Evolutionary conservation across 768 basidiomycete species (phyloP).

Genomic region (Boletus rubroflammeus): DNA sequence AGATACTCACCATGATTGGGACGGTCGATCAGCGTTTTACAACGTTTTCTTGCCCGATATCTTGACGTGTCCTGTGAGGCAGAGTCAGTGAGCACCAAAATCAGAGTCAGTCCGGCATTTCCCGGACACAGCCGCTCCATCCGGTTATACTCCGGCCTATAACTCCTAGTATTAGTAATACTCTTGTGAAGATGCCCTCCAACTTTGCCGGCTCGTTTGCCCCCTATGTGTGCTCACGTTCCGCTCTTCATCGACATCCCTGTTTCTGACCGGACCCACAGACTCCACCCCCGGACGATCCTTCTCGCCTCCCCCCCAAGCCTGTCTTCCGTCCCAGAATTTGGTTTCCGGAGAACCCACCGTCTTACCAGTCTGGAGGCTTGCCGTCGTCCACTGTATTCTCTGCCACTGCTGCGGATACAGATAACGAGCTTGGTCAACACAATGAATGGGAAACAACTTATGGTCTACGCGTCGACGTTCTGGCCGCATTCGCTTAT

Average conservation of each 20-base stretch:
- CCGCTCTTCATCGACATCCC: not conserved
- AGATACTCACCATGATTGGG: constrained; percentile 37
- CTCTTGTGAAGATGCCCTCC: not conserved
- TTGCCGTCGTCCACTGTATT: constrained; percentile 50
- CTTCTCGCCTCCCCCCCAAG: constrained; percentile 21
- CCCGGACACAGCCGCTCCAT: constrained; percentile 37
- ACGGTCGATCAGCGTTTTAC: constrained; percentile 14
- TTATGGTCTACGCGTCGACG: constrained; percentile 62
- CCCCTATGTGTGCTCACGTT: constrained; percentile 46
- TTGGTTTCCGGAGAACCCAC: constrained; percentile 49
- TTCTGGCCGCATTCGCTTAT: constrained; percentile 63
- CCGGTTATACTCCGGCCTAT: not conserved
- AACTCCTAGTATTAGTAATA: not conserved
- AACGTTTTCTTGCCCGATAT: constrained; percentile 26
- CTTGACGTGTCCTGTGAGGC: constrained; percentile 24
- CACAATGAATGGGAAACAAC: constrained; percentile 69
- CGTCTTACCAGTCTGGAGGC: constrained; percentile 71
- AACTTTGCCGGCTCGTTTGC: constrained; percentile 46
- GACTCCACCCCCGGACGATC: constrained; percentile 61
- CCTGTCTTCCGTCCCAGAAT: constrained; percentile 34
- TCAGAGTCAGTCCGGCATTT: constrained; percentile 40
- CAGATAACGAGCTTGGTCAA: constrained; percentile 37
- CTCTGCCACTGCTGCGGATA: constrained; percentile 38
- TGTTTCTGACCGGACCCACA: constrained; percentile 20
- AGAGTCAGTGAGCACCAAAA: constrained; percentile 8